Evolutionary conservation across 2,329 filamentous ascomycete species (phyloP).

Genomic region (Pseudocercospora pini-densiflorae): DNA sequence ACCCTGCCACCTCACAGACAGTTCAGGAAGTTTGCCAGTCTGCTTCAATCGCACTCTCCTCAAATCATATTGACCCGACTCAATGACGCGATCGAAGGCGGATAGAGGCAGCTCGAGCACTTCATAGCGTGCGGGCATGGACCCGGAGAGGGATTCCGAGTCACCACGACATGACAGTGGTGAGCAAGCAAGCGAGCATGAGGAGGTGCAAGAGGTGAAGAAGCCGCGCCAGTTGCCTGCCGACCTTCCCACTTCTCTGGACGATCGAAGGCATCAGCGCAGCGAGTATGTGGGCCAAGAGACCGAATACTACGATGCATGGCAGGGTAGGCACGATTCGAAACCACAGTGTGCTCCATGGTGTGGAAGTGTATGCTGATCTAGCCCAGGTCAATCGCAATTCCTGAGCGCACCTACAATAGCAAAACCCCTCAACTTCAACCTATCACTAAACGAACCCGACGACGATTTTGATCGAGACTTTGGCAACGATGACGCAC

Average conservation of each 20-base stretch:
- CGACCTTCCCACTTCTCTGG: slow-evolving; percentile 88
- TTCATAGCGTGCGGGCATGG: slow-evolving; percentile 21
- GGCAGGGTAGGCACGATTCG: slow-evolving; percentile 74
- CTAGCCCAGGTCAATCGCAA: slow-evolving; percentile 79
- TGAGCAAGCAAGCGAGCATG: slow-evolving; percentile 23
- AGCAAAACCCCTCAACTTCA: slow-evolving; percentile 83
- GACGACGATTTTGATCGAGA: slow-evolving; percentile 61
- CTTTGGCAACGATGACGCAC: slow-evolving; percentile 77
- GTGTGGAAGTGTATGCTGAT: slow-evolving; percentile 13
- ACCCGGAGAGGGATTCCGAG: slow-evolving; percentile 14
- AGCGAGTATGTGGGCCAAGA: slow-evolving; percentile 68
- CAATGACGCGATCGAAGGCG: slow-evolving; percentile 13
- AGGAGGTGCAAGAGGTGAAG: slow-evolving; percentile 31
- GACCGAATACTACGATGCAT: slow-evolving; percentile 98
- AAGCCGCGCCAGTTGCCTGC: slow-evolving; percentile 65
- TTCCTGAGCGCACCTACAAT: slow-evolving; percentile 86
- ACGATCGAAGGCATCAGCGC: slow-evolving; percentile 75
- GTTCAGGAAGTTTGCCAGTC: not conserved
- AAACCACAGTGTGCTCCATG: not conserved
- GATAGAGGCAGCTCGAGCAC: slow-evolving; percentile 16
- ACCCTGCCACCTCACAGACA: not conserved
- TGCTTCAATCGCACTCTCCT: too few species aligned
- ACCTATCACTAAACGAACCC: slow-evolving; percentile 79
- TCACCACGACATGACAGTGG: slow-evolving; percentile 17
- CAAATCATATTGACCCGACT: not conserved